Evolutionary conservation across 2,329 filamentous ascomycete genomes (phyloP).

Genomic region (Furcasterigmium furcatum): DNA sequence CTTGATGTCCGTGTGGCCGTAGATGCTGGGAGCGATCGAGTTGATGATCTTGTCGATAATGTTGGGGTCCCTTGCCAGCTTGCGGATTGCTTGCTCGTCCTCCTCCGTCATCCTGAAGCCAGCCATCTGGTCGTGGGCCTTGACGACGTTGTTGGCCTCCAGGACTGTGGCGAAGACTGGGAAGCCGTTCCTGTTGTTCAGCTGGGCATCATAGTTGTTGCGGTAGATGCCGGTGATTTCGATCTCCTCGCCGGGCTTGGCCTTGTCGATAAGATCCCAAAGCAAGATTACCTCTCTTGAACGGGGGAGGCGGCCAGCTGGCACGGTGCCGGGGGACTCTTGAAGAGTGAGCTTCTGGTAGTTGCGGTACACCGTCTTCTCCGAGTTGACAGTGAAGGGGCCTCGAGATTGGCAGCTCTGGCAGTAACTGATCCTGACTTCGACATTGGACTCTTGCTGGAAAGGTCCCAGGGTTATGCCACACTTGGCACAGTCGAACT

Average conservation of each 20-base stretch:
- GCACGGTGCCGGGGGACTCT: slow-evolving; percentile 94
- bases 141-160: slow-evolving; percentile 95
- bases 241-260: slow-evolving; percentile 96
- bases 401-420: slow-evolving; percentile 94
- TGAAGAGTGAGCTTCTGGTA: slow-evolving; percentile 98
- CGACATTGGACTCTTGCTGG: slow-evolving; percentile 93
- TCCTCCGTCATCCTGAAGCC: slow-evolving; percentile 94
- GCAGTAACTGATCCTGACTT: slow-evolving; percentile 95
- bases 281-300: slow-evolving; percentile 92
- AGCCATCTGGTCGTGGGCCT: slow-evolving; percentile 94
- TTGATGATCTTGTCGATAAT: slow-evolving; percentile 91
- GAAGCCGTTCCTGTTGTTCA: slow-evolving; percentile 98
- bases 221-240: slow-evolving; percentile 96
- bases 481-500: slow-evolving; percentile 95
- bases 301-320: slow-evolving; percentile 88
- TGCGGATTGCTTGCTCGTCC: slow-evolving; percentile 87
- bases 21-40: slow-evolving; percentile 96
- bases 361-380: slow-evolving; percentile 97
- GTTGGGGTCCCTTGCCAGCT: slow-evolving; percentile 81
- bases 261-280: slow-evolving; percentile 94
- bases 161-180: slow-evolving; percentile 97
- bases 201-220: slow-evolving; percentile 95
- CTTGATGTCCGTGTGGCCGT: slow-evolving; percentile 95
- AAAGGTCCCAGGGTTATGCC: slow-evolving; percentile 90
- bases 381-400: slow-evolving; percentile 92